phyloP scores from a whole-genome alignment of 2,329 filamentous ascomycete genomes.

The Eutypella sp. region DNA sequence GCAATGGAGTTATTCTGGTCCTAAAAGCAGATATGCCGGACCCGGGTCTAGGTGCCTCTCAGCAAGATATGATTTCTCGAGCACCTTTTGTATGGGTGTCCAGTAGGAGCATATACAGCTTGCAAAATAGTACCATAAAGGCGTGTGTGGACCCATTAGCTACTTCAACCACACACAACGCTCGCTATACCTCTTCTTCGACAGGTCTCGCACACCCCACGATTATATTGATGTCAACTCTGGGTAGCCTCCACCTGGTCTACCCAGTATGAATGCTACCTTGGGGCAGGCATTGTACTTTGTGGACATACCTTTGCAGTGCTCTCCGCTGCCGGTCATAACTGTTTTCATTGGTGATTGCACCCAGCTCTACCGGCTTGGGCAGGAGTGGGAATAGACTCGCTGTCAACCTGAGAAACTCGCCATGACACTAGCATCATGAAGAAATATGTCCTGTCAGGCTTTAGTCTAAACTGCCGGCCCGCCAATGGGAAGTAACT shows the following conservation, averaged over 20 bases:
- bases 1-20: too few relatives aligned
- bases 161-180: conserved; percentile 21
- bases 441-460: background rate
- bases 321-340: background rate
- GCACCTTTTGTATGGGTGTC: conserved; percentile 13
- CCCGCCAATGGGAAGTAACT: conserved; percentile 12
- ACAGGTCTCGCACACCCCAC: conserved; percentile 22
- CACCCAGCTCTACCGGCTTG: background rate
- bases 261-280: conserved; percentile 8
- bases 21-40: background rate
- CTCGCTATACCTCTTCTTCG: conserved; percentile 19
- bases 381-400: background rate
- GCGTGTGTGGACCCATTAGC: conserved; percentile 28
- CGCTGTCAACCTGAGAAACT: background rate
- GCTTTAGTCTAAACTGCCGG: background rate
- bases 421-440: background rate
- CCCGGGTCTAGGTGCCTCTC: background rate
- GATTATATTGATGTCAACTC: conserved; percentile 25
- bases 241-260: conserved; percentile 16
- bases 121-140: conserved; percentile 22
- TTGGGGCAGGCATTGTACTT: conserved; percentile 8
- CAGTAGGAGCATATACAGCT: conserved; percentile 22
- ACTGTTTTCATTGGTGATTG: background rate
- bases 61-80: background rate
- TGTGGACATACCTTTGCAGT: background rate